Evolutionary conservation across 768 basidiomycete genomes (phyloP).

Genomic region (Cystobasidium onofrii): DNA sequence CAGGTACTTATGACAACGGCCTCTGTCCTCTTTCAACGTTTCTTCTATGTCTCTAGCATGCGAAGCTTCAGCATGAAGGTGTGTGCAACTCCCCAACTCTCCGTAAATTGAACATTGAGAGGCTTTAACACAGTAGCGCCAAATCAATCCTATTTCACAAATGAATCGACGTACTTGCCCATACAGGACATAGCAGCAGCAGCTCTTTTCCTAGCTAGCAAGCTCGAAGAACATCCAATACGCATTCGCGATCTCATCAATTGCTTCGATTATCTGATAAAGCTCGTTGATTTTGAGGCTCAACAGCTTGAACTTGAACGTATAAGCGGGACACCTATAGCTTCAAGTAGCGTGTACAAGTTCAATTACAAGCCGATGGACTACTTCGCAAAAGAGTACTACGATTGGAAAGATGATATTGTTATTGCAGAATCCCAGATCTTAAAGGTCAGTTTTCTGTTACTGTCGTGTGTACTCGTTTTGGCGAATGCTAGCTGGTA

Average conservation of each 20-base stretch:
- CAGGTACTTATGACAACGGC: constrained; percentile 96
- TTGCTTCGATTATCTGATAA: constrained; percentile 75
- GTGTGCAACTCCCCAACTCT: constrained; percentile 44
- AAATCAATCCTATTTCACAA: background rate
- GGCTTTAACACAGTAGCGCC: background rate
- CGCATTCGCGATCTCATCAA: constrained; percentile 92
- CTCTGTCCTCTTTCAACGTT: constrained; percentile 89
- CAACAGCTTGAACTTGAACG: background rate
- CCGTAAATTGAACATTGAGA: background rate
- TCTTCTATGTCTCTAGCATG: constrained; percentile 93
- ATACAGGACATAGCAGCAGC: constrained; percentile 79
- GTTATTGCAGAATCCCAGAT: constrained; percentile 97
- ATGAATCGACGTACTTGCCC: background rate
- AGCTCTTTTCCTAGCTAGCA: constrained; percentile 78
- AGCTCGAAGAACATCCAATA: constrained; percentile 82
- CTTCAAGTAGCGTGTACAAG: background rate
- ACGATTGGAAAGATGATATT: constrained; percentile 86
- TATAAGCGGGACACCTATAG: background rate
- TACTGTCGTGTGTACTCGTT: no score
- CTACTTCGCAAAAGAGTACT: constrained; percentile 79
- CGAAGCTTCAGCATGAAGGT: constrained; percentile 89
- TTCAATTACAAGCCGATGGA: constrained; percentile 65
- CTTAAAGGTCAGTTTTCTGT: constrained; percentile 57
- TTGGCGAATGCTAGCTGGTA: background rate
- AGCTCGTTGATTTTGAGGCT: constrained; percentile 29